phyloP scores from a whole-genome alignment of 2,329 filamentous ascomycete species.

The Colletotrichum sp. region DNA sequence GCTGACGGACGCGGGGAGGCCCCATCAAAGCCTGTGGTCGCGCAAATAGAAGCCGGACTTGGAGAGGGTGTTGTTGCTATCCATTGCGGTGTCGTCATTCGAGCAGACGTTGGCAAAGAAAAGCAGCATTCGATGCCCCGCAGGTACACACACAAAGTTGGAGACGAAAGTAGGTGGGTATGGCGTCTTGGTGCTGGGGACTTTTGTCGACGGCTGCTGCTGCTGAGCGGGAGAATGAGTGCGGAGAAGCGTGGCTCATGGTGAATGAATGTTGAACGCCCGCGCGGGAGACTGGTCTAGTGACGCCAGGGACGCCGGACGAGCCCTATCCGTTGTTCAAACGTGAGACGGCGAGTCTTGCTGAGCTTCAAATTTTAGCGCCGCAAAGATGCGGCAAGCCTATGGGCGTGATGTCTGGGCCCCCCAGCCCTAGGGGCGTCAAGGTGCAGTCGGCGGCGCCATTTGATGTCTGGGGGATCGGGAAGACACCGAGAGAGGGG shows the following conservation, averaged over 20 bases:
- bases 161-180: background rate
- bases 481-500: background rate
- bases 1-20: background rate
- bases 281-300: background rate
- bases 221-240: slow-evolving; percentile 9
- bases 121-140: background rate
- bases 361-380: background rate
- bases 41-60: background rate
- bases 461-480: slow-evolving; percentile 6
- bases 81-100: background rate
- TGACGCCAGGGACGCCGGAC: background rate
- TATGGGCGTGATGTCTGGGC: background rate
- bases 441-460: slow-evolving; percentile 3
- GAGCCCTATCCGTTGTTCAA: background rate
- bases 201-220: slow-evolving; percentile 11
- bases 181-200: background rate
- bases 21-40: background rate
- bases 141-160: background rate
- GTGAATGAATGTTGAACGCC: background rate
- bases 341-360: background rate
- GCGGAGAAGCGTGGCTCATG: background rate
- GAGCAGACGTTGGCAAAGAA: background rate
- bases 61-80: background rate
- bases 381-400: slow-evolving; percentile 12
- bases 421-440: slow-evolving; percentile 7